Percentiles rank a stretch among this genome's conserved stretches.
Evolutionary conservation across 75 land plant genomes (phyloP).

Genomic region (Sequoia sempervirens): DNA sequence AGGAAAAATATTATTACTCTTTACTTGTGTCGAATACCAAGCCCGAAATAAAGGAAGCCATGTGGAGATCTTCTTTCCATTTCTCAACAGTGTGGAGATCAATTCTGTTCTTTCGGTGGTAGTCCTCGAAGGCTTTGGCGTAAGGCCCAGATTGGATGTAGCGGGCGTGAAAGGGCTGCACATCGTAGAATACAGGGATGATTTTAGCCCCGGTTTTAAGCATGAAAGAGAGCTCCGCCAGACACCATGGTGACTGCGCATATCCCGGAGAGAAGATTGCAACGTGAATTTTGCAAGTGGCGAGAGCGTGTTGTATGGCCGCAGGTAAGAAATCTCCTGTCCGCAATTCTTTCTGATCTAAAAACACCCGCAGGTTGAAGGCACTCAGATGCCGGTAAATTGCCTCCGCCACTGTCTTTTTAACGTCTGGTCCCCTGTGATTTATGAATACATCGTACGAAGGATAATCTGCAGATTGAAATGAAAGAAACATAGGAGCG

Average conservation of each 20-base stretch:
- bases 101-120: background rate
- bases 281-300: background rate
- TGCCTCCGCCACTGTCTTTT: no score
- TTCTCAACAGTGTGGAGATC: background rate
- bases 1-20: background rate
- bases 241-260: background rate
- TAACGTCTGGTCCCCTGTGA: no score
- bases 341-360: background rate
- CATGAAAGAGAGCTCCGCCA: background rate
- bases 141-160: background rate
- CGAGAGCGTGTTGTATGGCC: background rate
- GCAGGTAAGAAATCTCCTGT: background rate
- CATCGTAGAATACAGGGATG: background rate
- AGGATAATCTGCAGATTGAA: background rate
- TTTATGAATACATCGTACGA: background rate
- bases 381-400: no score
- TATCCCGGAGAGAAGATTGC: background rate
- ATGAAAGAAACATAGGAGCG: background rate
- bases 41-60: background rate
- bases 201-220: background rate
- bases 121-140: background rate
- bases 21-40: background rate
- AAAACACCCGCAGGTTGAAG: no score
- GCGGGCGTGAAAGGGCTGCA: background rate
- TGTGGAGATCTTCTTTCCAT: background rate